Percentiles rank a stretch among this genome's conserved stretches.
Conservation (phyloP, 1,284 basidiomycete species). For the Tremellales sp. region DNA sequence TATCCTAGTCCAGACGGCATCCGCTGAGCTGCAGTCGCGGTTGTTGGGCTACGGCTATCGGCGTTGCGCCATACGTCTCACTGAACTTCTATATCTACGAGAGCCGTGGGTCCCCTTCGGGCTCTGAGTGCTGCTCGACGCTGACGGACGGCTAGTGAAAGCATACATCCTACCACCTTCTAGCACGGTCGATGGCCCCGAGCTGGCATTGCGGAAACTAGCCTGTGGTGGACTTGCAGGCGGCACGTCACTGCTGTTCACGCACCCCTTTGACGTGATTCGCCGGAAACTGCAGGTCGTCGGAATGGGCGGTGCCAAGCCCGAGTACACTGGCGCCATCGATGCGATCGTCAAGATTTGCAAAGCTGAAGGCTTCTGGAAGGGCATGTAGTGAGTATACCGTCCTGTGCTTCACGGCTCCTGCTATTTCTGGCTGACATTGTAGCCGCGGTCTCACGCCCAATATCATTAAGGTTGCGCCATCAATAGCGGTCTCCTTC, state of each 20-base stretch:
- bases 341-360: conserved; percentile 70
- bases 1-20: neutral
- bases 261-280: conserved; percentile 93
- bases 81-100: conserved; percentile 50
- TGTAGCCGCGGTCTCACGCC: conserved; percentile 78
- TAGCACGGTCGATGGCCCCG: conserved; percentile 18
- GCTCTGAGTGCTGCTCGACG: neutral
- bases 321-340: conserved; percentile 69
- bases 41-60: conserved; percentile 77
- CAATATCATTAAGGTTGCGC: conserved; percentile 85
- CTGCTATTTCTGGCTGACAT: conserved; percentile 30
- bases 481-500: conserved; percentile 79
- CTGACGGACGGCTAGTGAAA: conserved; percentile 24
- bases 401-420: neutral
- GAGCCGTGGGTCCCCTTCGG: conserved; percentile 19
- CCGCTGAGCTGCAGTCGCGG: conserved; percentile 51
- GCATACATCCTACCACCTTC: conserved; percentile 23
- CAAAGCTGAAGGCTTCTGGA: conserved; percentile 62
- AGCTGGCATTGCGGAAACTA: conserved; percentile 44
- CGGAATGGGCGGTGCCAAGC: conserved; percentile 67
- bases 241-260: conserved; percentile 82
- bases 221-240: conserved; percentile 54
- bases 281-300: conserved; percentile 86
- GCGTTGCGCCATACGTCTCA: conserved; percentile 77
- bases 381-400: conserved; percentile 45